Evolutionary conservation across 495 filamentous ascomycete genomes (phyloP).

Genomic region (Penicillium steckii): DNA sequence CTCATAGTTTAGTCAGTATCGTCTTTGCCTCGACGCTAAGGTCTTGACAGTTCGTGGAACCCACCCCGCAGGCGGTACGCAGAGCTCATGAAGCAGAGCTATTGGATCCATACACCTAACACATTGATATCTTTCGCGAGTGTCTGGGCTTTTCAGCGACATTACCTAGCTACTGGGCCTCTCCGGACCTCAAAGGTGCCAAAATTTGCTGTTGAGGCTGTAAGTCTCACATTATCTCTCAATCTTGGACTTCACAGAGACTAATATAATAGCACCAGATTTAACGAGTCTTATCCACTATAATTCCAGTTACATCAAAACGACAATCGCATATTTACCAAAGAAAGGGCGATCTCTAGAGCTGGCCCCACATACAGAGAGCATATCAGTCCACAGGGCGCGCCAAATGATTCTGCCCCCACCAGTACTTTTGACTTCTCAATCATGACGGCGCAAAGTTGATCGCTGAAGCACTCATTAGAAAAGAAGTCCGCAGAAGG

Average conservation of each 20-base stretch:
- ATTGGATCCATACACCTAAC: neutral
- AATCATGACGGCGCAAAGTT: neutral
- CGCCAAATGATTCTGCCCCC: neutral
- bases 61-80: conserved; percentile 15
- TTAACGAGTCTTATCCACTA: too few relatives aligned
- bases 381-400: neutral
- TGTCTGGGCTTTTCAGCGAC: too few relatives aligned
- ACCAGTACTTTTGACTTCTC: conserved; percentile 1
- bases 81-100: conserved; percentile 3
- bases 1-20: neutral
- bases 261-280: neutral
- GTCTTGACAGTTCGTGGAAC: conserved; percentile 1
- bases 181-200: neutral
- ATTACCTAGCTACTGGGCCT: too few relatives aligned
- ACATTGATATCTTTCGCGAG: too few relatives aligned
- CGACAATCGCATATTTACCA: neutral
- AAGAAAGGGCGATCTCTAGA: neutral
- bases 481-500: neutral
- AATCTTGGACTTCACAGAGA: neutral
- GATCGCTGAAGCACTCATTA: neutral
- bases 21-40: neutral
- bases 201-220: neutral
- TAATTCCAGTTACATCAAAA: too few relatives aligned
- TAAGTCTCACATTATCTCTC: neutral
- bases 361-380: too few relatives aligned